Evolutionary conservation across 345 rosid species (phyloP), one percentile per base, ranked within the genome.

Genomic region (Arabis hirsuta): DNA sequence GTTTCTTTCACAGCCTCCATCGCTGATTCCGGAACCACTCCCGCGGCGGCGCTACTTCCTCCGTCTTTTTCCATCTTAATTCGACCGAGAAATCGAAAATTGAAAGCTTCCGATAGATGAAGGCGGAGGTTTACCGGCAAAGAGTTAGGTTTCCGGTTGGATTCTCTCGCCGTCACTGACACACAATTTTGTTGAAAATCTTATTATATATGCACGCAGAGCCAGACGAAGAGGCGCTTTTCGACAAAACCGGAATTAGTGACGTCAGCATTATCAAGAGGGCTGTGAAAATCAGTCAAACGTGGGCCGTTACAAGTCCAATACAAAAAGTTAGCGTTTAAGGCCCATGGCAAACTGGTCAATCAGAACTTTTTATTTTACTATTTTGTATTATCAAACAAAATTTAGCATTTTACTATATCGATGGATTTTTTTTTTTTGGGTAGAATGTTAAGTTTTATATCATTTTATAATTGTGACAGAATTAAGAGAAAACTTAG

Each of bases 1-100:
- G 90, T 87, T 36, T 78, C 62, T 53, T 76, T 85, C 79, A 88
- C 98, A 0, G 99, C 74, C 41, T 87, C 86, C 79, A 84, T 75
- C 46, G 81, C 93, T 3, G 87, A 77, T 62, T 84, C 86, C 39
- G 96, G 97, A 39, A 91, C 78, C 7, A 76, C 69, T 50, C 76
- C 78, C 7, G 41, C 6, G 46, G 45, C 32, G 38, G 52, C 52
- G 77, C 70, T 83, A 26, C 76, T 75, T 51, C 62, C 65, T 41
- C 67, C 80, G 4, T 66, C 74, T 56, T 68, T 81, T 67, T 77
- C 84, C 90, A 84, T 83, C 31, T 71, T 55, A 39, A 39, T 67
- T 22, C 20, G n/a, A 12, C 1, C 29, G 69, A 29, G 65, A 47
- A 45, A 12, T 11, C 11, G 9, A 34, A 41, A 47, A 51, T 12